Evolutionary conservation across 2,329 filamentous ascomycete genomes (phyloP).

Genomic region (Colletotrichum liaoningense): DNA sequence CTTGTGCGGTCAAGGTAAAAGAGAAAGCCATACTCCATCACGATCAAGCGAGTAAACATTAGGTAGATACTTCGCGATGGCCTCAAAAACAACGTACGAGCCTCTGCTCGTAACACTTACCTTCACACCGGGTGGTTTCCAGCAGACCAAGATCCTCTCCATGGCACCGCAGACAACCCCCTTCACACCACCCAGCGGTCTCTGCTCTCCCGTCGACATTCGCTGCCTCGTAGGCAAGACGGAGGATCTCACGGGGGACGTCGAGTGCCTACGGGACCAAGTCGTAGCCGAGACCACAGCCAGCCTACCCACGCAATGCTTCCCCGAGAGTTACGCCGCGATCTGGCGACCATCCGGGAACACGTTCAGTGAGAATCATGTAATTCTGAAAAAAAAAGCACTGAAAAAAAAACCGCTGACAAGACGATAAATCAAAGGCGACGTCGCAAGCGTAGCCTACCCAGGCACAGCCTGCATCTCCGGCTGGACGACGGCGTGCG

Average conservation of each 20-base stretch:
- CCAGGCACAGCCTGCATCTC: constrained; percentile 27
- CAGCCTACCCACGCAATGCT: not conserved
- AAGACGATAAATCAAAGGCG: not conserved
- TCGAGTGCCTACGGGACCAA: not conserved
- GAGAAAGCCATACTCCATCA: not conserved
- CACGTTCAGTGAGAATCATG: not conserved
- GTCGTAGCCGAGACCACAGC: not conserved
- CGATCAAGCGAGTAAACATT: not conserved
- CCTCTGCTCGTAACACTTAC: constrained; percentile 9
- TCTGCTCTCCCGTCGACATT: not conserved
- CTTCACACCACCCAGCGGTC: not conserved
- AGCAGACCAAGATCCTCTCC: not conserved
- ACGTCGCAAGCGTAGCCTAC: constrained; percentile 9
- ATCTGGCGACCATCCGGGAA: not conserved
- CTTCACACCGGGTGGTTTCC: not conserved
- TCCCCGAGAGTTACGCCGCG: not conserved
- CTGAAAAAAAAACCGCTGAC: too few species aligned
- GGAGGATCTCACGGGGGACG: not conserved
- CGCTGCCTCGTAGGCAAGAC: not conserved
- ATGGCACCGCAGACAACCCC: constrained; percentile 2
- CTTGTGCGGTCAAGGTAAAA: too few species aligned
- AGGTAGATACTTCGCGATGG: not conserved
- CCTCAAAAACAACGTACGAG: not conserved
- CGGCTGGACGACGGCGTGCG: constrained; percentile 21
- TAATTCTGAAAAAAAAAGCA: too few species aligned